These are phyloP conservation scores for Salix koriyanagi DNA, from an alignment of 345 rosid genomes.

Conservation along the genomic window DNA sequence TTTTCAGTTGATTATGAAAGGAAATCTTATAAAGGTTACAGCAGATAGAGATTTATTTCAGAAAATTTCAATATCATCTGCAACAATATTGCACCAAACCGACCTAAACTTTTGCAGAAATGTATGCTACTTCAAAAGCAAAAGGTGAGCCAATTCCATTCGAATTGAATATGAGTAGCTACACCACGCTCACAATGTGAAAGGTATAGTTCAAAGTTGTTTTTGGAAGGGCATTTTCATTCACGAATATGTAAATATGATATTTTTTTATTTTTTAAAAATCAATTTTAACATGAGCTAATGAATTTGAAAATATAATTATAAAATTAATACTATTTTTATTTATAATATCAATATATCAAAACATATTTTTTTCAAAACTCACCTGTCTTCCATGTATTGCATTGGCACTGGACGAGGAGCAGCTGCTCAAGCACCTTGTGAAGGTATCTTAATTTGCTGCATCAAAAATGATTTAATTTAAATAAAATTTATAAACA, in stretches of 20 bases:
- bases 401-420: too few relatives aligned
- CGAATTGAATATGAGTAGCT: conserved; percentile 11
- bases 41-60: neutral
- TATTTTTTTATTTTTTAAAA: too few relatives aligned
- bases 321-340: too few relatives aligned
- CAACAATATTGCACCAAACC: neutral
- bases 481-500: too few relatives aligned
- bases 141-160: conserved; percentile 4
- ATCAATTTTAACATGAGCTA: too few relatives aligned
- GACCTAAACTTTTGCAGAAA: neutral
- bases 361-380: too few relatives aligned
- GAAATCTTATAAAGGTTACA: conserved; percentile 1
- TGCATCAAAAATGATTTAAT: too few relatives aligned
- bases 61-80: neutral
- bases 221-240: conserved; percentile 6
- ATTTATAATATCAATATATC: too few relatives aligned
- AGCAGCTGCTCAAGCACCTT: too few relatives aligned
- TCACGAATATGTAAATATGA: accelerated
- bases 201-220: neutral
- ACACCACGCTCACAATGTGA: conserved; percentile 50
- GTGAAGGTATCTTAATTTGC: too few relatives aligned
- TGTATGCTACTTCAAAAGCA: neutral
- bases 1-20: conserved; percentile 1
- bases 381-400: too few relatives aligned
- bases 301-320: too few relatives aligned